Conservation (phyloP, 345 rosid genomes). For the Iberis pinnata region DNA sequence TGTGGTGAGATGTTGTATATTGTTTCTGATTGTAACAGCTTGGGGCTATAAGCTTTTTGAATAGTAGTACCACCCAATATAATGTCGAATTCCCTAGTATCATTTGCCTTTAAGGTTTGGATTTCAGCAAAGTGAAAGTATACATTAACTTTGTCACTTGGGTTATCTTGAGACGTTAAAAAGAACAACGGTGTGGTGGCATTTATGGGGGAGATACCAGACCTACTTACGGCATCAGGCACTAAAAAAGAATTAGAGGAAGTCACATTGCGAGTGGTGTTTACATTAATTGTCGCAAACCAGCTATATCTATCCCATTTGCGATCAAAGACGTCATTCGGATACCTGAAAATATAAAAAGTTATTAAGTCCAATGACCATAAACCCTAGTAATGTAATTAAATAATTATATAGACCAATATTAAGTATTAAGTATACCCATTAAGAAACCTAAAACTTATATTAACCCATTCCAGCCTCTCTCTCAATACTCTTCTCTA, state of each 20-base stretch:
- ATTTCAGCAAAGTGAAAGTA: slow-evolving; percentile 17
- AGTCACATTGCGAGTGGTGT: slow-evolving; percentile 16
- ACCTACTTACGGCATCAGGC: too few species aligned
- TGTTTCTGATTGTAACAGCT: slow-evolving; percentile 4
- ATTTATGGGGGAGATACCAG: slow-evolving; percentile 7
- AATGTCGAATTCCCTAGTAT: slow-evolving; percentile 23
- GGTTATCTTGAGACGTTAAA: too few species aligned
- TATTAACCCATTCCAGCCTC: not conserved
- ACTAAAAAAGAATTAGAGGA: too few species aligned
- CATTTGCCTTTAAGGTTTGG: slow-evolving; percentile 14
- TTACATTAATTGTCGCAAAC: too few species aligned
- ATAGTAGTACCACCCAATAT: slow-evolving; percentile 13
- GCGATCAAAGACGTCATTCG: slow-evolving; percentile 30
- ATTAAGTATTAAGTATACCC: too few species aligned
- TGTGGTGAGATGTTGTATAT: slow-evolving; percentile 11
- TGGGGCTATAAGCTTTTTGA: slow-evolving; percentile 5
- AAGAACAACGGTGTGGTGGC: slow-evolving; percentile 37
- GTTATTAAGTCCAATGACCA: too few species aligned
- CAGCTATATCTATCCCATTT: slow-evolving; percentile 27
- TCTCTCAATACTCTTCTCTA: not conserved
- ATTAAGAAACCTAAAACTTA: too few species aligned
- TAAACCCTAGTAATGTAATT: too few species aligned
- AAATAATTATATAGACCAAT: too few species aligned
- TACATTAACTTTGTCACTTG: slow-evolving; percentile 8
- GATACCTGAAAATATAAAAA: too few species aligned